Conservation (phyloP, 192 early-diverging fungal species). For the Gorgonomyces haynaldii region DNA sequence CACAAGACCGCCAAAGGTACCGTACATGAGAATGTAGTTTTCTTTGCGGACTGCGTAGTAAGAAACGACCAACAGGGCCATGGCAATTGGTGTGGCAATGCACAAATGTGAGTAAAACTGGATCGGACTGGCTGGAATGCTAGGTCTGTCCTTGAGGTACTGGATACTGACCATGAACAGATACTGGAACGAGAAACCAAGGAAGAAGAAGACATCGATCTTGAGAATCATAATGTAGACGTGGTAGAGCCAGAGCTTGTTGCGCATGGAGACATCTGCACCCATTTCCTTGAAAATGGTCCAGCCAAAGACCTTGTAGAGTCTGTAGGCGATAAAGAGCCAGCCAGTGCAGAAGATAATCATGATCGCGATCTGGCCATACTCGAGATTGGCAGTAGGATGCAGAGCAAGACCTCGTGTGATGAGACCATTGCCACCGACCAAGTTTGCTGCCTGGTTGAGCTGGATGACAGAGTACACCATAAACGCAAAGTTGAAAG, state of each 20-base stretch:
- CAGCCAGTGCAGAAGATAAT: conserved; percentile 29
- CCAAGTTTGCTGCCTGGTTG: conserved; percentile 15
- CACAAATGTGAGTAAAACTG: conserved; percentile 39
- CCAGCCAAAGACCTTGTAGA: conserved; percentile 48
- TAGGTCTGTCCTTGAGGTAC: conserved; percentile 24
- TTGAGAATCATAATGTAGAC: conserved; percentile 73
- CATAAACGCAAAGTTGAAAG: conserved; percentile 31
- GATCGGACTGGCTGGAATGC: conserved; percentile 13
- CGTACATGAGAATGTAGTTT: conserved; percentile 41
- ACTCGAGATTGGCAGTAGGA: conserved; percentile 15
- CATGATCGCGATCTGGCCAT: conserved; percentile 20
- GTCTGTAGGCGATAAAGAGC: conserved; percentile 24
- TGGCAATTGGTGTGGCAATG: conserved; percentile 45
- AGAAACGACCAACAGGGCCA: conserved; percentile 48
- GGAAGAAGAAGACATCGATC: conserved; percentile 73
- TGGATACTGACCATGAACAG: conserved; percentile 41
- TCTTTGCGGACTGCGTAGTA: conserved; percentile 59
- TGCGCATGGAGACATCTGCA: conserved; percentile 35
- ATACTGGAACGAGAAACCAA: conserved; percentile 59
- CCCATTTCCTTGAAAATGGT: conserved; percentile 44
- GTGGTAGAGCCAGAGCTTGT: conserved; percentile 50
- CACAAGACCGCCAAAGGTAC: conserved; percentile 47
- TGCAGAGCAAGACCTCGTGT: conserved; percentile 10
- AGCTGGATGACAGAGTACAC: conserved; percentile 30
- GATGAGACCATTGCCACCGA: neutral